Evolutionary conservation across 306 rosid genomes (phyloP), one percentile per base, ranked within the genome.

Genomic region (Abrus precatorius): DNA sequence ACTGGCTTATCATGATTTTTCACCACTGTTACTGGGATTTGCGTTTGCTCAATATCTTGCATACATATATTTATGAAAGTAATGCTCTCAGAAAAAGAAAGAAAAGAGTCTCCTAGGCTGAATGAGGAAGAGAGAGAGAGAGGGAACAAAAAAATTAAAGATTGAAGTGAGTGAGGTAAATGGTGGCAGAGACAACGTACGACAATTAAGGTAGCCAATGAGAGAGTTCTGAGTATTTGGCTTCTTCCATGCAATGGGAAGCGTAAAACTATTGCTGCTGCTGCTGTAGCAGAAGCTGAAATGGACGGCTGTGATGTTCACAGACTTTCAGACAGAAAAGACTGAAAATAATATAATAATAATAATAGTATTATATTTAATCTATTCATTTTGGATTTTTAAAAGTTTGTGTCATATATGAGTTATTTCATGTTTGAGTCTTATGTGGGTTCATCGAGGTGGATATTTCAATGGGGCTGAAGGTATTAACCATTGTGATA

Each of bases 251-350:
- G 85, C 80, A 69, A 84, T 66, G 72, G 56, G 80, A 82, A 82
- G 74, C 72, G 87, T 86, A 83, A 77, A 82, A 61, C 75, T 6
- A 75, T 66, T 72, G 81, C 63, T 69, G 48, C 81, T 85, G 83
- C 81, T 66, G 75, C 54, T 11, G 9, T 27, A 3, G 85, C 77
- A 82, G 85, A 29, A 69, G 84, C 68, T 84, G 86, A 86, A 88
- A 74, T 72, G 90, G 92, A 90, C 92, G 90, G 93, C 89, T 89
- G 69, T 75, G 93, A 87, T 85, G 84, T 75, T 66, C 89, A 70
- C 79, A 79, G 86, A 74, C 79, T 82, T 80, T 79, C 75, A 83
- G 86, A 75, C 68, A 64, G 80, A 91, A 86, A 89, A 59, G 84
- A 87, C 81, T 10, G 1, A 34, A 65, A 63, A 44, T 47, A 73